A percentile compares a stretch with the other conserved stretches of the same genome.
These are phyloP conservation scores for Pterocarpus santalinus DNA, from an alignment of 306 rosid species.

Conservation along the genomic window DNA sequence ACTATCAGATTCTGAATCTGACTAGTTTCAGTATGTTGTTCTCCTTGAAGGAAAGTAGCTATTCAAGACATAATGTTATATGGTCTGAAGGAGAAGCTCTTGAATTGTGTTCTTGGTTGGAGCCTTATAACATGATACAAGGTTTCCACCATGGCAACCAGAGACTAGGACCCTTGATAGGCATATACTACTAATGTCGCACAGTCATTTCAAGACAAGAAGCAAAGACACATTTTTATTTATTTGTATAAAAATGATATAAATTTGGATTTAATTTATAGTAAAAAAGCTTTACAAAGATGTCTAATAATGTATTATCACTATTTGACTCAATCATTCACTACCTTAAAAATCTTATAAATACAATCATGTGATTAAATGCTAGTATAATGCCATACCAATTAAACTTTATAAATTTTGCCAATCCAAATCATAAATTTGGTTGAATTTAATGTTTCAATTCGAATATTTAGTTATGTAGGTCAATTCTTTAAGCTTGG, in stretches of 20 bases:
- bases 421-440: slow-evolving; percentile 3
- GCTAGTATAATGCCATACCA: no score
- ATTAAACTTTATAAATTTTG: no score
- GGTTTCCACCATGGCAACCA: neutral
- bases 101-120: slow-evolving; percentile 8
- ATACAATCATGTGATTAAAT: no score
- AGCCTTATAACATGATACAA: slow-evolving; percentile 6
- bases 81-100: slow-evolving; percentile 30
- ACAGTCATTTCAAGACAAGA: no score
- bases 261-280: no score
- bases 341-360: no score
- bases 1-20: slow-evolving; percentile 76
- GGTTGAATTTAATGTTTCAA: neutral
- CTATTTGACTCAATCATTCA: no score
- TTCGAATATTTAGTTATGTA: neutral
- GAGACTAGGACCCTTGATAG: neutral
- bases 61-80: slow-evolving; percentile 30
- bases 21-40: slow-evolving; percentile 49
- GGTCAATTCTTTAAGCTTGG: neutral
- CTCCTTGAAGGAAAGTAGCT: slow-evolving; percentile 14
- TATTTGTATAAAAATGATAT: slow-evolving; percentile 20
- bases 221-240: neutral
- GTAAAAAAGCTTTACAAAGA: no score
- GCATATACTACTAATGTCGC: neutral
- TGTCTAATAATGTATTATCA: no score